Percentiles rank a stretch among this genome's conserved stretches.
phyloP scores from a whole-genome alignment of 116 monocot genomes.

The Thalassia testudinum region DNA sequence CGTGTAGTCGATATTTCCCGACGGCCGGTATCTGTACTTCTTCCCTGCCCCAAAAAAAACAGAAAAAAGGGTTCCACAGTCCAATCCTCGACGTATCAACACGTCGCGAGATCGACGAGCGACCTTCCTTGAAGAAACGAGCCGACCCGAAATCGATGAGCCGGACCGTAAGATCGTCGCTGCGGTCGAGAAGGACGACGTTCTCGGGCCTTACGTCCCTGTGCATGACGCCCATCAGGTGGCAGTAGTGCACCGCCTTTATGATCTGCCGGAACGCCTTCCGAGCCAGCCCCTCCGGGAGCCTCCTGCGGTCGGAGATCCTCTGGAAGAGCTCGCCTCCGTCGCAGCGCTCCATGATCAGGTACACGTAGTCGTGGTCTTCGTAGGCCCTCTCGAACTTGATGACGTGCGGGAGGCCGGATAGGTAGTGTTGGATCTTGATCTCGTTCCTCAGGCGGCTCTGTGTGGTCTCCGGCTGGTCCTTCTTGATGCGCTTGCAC shows the following conservation, averaged over 20 bases:
- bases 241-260: background rate
- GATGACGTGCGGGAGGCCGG: background rate
- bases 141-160: slow-evolving; percentile 60
- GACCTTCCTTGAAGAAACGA: slow-evolving; percentile 67
- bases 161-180: slow-evolving; percentile 32
- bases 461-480: too few species aligned
- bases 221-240: slow-evolving; percentile 1
- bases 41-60: too few species aligned
- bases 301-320: background rate
- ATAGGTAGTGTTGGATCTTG: background rate
- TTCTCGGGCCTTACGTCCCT: background rate
- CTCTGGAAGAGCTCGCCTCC: background rate
- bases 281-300: background rate
- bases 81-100: too few species aligned
- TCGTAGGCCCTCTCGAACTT: background rate
- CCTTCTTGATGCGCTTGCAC: too few species aligned
- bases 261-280: background rate
- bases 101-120: too few species aligned
- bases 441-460: too few species aligned
- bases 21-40: background rate
- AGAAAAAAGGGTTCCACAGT: too few species aligned
- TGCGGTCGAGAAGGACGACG: slow-evolving; percentile 26
- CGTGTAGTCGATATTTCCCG: background rate
- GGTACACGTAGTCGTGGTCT: background rate
- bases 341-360: background rate